A percentile compares a stretch with the other conserved stretches of the same genome.
These are phyloP conservation scores for Syncephalastrum monosporum DNA, from an alignment of 371 early-diverging fungal species.

Conservation along the genomic window DNA sequence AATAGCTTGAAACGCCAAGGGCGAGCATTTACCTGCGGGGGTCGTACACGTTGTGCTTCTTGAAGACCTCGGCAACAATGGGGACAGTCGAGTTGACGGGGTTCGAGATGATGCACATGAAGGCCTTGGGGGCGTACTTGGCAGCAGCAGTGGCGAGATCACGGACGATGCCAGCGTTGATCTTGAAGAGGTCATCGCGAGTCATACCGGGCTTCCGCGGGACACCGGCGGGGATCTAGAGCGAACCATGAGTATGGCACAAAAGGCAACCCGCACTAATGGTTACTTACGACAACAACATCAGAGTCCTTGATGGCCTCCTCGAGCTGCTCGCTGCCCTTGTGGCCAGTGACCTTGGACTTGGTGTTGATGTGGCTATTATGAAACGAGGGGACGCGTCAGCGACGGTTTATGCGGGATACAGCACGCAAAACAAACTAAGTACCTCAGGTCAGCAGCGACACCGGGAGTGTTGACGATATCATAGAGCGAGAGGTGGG, in stretches of 20 bases:
- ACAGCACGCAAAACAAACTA: background rate
- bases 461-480: conserved; percentile 77
- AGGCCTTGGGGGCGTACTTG: conserved; percentile 79
- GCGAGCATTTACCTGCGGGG: conserved; percentile 66
- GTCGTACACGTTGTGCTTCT: conserved; percentile 74
- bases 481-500: conserved; percentile 74
- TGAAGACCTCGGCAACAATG: conserved; percentile 83
- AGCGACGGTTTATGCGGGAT: background rate
- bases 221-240: conserved; percentile 86
- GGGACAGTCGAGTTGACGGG: conserved; percentile 94
- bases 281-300: conserved; percentile 32
- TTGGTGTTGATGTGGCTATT: conserved; percentile 71
- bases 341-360: conserved; percentile 64
- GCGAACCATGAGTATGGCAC: no score
- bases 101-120: conserved; percentile 84
- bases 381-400: background rate
- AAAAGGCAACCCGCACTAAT: background rate
- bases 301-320: conserved; percentile 51
- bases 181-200: conserved; percentile 87
- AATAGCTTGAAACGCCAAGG: background rate
- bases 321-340: conserved; percentile 39
- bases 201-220: conserved; percentile 94
- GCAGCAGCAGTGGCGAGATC: conserved; percentile 77
- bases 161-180: conserved; percentile 86
- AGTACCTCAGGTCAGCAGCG: conserved; percentile 68